Evolutionary conservation across 306 rosid genomes (phyloP).

Genomic region (Echinosophora koreensis): DNA sequence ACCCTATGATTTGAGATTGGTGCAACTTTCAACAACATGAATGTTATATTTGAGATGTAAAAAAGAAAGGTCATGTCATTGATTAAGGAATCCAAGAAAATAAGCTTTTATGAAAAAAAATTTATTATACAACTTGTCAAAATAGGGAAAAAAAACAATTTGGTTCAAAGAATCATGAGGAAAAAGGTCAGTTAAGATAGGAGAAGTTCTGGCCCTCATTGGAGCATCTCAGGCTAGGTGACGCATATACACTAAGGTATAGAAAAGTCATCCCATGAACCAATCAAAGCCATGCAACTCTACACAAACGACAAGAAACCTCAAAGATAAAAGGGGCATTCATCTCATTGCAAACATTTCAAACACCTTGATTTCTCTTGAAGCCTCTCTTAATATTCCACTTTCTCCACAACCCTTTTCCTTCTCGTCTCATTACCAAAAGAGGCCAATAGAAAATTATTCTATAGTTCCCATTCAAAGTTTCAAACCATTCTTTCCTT

Average conservation of each 20-base stretch:
- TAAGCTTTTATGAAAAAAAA: no score
- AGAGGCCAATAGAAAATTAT: background rate
- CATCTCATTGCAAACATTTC: conserved; percentile 81
- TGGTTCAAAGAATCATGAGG: background rate
- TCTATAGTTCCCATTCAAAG: background rate
- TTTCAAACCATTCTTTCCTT: background rate
- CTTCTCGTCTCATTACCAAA: background rate
- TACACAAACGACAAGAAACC: conserved; percentile 64
- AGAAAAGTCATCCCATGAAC: conserved; percentile 67
- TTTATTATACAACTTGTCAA: no score
- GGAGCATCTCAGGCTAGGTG: conserved; percentile 47
- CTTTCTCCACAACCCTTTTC: background rate
- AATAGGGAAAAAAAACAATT: no score
- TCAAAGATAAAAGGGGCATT: conserved; percentile 66
- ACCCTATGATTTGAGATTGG: no score
- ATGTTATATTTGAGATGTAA: no score
- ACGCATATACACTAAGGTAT: conserved; percentile 42
- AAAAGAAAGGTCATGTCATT: no score
- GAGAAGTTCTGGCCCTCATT: conserved; percentile 5
- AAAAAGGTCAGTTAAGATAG: conserved; percentile 43
- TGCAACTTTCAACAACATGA: no score
- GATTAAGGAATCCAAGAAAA: no score
- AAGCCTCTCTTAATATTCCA: conserved; percentile 24
- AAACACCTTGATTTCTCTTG: conserved; percentile 60
- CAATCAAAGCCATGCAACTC: conserved; percentile 63